phyloP scores from a whole-genome alignment of 2,329 filamentous ascomycete genomes.

The Scytalidium lignicola region DNA sequence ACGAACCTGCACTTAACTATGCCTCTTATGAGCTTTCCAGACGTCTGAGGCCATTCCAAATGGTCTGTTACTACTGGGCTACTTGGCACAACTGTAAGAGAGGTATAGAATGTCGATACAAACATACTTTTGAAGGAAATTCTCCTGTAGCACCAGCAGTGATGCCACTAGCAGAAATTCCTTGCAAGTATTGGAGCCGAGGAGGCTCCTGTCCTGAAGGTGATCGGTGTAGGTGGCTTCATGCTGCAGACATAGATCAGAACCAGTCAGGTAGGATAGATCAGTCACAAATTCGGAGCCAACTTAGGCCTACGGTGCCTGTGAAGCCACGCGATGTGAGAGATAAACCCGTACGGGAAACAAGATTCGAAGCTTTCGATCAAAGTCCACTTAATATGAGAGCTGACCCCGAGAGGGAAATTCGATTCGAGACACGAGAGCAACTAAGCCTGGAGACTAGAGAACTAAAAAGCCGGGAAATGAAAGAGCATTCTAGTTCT shows the following conservation, averaged over 20 bases:
- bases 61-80: background rate
- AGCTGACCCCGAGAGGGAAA: too few relatives aligned
- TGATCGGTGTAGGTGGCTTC: slow-evolving; percentile 4
- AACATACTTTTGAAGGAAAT: background rate
- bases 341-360: too few relatives aligned
- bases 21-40: background rate
- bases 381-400: too few relatives aligned
- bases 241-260: slow-evolving; percentile 1
- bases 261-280: background rate
- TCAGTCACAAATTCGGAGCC: too few relatives aligned
- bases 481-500: background rate
- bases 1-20: background rate
- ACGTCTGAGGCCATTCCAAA: background rate
- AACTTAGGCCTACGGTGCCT: too few relatives aligned
- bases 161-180: background rate
- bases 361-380: too few relatives aligned
- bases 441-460: background rate
- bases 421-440: too few relatives aligned
- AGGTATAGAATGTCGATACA: background rate
- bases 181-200: slow-evolving; percentile 8
- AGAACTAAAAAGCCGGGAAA: background rate
- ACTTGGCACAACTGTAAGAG: background rate
- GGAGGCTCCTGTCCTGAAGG: slow-evolving; percentile 4
- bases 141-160: background rate
- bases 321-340: too few relatives aligned